These are phyloP conservation scores for Penicillium turbatum DNA, from an alignment of 495 filamentous ascomycete genomes.

Conservation along the genomic window DNA sequence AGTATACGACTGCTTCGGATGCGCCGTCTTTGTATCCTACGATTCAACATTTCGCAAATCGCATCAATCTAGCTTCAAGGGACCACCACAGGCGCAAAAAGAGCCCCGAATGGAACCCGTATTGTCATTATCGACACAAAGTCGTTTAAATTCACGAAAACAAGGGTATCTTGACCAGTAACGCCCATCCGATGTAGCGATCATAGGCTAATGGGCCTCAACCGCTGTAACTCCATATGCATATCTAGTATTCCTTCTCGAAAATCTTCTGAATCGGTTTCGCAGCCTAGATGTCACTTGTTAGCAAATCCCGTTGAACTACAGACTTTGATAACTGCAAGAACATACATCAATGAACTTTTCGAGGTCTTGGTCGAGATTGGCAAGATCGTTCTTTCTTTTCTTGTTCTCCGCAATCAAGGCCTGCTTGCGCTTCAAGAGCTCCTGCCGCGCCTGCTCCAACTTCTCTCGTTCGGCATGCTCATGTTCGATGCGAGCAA, in stretches of 20 bases:
- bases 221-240: slow-evolving; percentile 3
- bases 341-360: slow-evolving; percentile 70
- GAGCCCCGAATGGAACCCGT: background rate
- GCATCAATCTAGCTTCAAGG: background rate
- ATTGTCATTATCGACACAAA: background rate
- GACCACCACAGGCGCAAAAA: background rate
- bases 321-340: background rate
- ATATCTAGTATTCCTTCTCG: slow-evolving; percentile 60
- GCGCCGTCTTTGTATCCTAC: background rate
- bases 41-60: background rate
- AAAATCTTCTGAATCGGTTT: slow-evolving; percentile 83
- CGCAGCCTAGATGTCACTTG: slow-evolving; percentile 53
- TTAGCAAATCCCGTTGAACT: background rate
- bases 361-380: slow-evolving; percentile 82
- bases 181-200: slow-evolving; percentile 27
- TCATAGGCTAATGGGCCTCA: slow-evolving; percentile 10
- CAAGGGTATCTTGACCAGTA: slow-evolving; percentile 36
- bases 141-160: slow-evolving; percentile 8
- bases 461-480: slow-evolving; percentile 77
- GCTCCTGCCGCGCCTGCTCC: slow-evolving; percentile 78
- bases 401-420: slow-evolving; percentile 94
- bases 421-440: slow-evolving; percentile 85
- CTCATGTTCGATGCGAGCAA: slow-evolving; percentile 90
- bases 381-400: slow-evolving; percentile 85
- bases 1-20: background rate